A percentile compares a stretch with the other conserved stretches of the same genome.
These are phyloP conservation scores for Pyrenophora tritici-repentis DNA, from an alignment of 2,329 filamentous ascomycete species.

Conservation along the genomic window DNA sequence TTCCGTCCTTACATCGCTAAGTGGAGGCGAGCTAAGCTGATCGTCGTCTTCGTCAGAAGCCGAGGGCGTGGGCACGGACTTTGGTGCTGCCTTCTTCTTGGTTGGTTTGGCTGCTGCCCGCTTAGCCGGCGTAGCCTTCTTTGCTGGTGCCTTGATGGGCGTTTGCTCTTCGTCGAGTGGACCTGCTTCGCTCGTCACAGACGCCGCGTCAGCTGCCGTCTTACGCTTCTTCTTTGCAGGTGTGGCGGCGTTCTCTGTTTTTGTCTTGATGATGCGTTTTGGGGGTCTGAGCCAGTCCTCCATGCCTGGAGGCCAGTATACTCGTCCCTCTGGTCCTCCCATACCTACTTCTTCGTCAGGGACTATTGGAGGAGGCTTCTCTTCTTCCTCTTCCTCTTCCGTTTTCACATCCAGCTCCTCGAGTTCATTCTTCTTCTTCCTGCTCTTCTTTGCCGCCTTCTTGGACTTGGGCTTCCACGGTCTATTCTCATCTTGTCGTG, in stretches of 20 bases:
- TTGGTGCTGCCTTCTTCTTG: constrained; percentile 46
- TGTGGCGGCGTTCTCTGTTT: constrained; percentile 50
- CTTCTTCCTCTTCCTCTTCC: constrained; percentile 46
- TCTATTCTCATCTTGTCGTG: constrained; percentile 75
- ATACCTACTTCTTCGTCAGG: constrained; percentile 75
- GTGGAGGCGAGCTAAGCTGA: constrained; percentile 41
- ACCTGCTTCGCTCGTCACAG: constrained; percentile 32
- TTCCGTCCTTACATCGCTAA: constrained; percentile 48
- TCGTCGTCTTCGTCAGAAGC: constrained; percentile 46
- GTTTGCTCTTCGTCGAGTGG: constrained; percentile 43
- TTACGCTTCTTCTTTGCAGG: constrained; percentile 42
- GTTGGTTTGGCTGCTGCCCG: constrained; percentile 27
- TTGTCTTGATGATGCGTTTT: constrained; percentile 69
- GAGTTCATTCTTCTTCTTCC: constrained; percentile 49
- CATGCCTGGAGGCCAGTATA: constrained; percentile 90
- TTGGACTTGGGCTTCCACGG: constrained; percentile 46
- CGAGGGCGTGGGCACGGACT: constrained; percentile 51
- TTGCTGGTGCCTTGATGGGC: constrained; percentile 45
- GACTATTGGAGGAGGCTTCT: constrained; percentile 51
- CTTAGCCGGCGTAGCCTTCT: constrained; percentile 40
- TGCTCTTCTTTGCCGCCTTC: constrained; percentile 53
- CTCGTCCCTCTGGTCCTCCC: constrained; percentile 79
- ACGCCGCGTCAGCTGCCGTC: constrained; percentile 31
- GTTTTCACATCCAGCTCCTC: constrained; percentile 49
- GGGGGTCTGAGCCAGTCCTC: constrained; percentile 86